Evolutionary conservation across 768 basidiomycete genomes (phyloP).

Genomic region (Rhizopogon rudus): DNA sequence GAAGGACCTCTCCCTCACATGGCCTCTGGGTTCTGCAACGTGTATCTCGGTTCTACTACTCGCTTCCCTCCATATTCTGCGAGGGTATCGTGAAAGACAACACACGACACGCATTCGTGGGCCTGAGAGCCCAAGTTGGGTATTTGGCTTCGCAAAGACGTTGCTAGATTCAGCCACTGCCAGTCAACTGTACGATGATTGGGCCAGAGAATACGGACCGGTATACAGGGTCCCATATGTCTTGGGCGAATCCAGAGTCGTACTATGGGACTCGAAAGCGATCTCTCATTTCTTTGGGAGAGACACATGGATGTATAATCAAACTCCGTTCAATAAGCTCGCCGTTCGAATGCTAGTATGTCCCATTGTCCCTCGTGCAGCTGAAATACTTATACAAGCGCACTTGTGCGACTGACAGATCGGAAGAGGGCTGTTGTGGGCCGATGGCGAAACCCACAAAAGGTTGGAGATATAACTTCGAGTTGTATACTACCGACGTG

Average conservation of each 20-base stretch:
- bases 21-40: not conserved
- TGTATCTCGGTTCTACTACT: not conserved
- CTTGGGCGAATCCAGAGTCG: slow-evolving; percentile 28
- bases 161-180: slow-evolving; percentile 24
- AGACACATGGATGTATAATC: slow-evolving; percentile 44
- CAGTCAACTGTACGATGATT: slow-evolving; percentile 33
- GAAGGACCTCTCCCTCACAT: not conserved
- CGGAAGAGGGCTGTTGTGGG: slow-evolving; percentile 26
- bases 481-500: too few relatives aligned
- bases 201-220: slow-evolving; percentile 40
- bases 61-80: not conserved
- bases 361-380: not conserved
- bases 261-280: slow-evolving; percentile 42
- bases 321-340: slow-evolving; percentile 27
- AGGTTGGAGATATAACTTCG: not conserved
- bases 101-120: slow-evolving; percentile 31
- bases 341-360: slow-evolving; percentile 39
- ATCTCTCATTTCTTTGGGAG: slow-evolving; percentile 42
- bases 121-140: slow-evolving; percentile 32
- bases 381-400: too few relatives aligned
- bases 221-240: slow-evolving; percentile 34
- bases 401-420: not conserved
- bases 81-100: not conserved
- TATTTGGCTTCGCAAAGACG: slow-evolving; percentile 33
- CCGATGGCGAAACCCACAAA: slow-evolving; percentile 19